phyloP scores from a whole-genome alignment of 768 basidiomycete species.

The Tricholoma saponaceum region DNA sequence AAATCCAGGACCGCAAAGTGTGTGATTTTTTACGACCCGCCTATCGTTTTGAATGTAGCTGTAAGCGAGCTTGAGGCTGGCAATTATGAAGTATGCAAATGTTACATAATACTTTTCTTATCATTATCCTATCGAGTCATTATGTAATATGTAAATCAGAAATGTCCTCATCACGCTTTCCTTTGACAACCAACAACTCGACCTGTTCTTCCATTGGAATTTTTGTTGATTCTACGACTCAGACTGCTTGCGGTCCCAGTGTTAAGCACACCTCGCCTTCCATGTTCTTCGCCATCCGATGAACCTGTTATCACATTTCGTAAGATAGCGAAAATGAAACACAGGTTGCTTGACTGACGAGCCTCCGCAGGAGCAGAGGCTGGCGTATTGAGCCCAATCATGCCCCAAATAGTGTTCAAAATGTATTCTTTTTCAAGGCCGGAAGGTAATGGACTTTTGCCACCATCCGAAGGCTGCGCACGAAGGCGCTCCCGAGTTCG shows the following conservation, averaged over 20 bases:
- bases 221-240: not conserved
- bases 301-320: not conserved
- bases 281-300: conserved; percentile 1
- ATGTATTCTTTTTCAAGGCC: conserved; percentile 29
- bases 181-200: conserved; percentile 9
- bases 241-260: not conserved
- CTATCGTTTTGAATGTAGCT: too few relatives aligned
- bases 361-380: conserved; percentile 2
- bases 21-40: too few relatives aligned
- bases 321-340: not conserved
- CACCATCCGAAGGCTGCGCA: conserved; percentile 25
- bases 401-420: conserved; percentile 26
- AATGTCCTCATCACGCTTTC: not conserved
- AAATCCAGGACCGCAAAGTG: too few relatives aligned
- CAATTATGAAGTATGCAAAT: too few relatives aligned
- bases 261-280: too few relatives aligned
- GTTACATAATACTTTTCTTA: too few relatives aligned
- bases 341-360: conserved; percentile 2
- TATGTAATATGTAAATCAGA: too few relatives aligned
- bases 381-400: too few relatives aligned
- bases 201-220: conserved; percentile 13
- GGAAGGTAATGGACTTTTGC: conserved; percentile 32
- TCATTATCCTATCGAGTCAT: too few relatives aligned
- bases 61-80: not conserved
- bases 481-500: conserved; percentile 48